phyloP scores from a whole-genome alignment of 2,329 filamentous ascomycete species.

The Diaporthe sp. region DNA sequence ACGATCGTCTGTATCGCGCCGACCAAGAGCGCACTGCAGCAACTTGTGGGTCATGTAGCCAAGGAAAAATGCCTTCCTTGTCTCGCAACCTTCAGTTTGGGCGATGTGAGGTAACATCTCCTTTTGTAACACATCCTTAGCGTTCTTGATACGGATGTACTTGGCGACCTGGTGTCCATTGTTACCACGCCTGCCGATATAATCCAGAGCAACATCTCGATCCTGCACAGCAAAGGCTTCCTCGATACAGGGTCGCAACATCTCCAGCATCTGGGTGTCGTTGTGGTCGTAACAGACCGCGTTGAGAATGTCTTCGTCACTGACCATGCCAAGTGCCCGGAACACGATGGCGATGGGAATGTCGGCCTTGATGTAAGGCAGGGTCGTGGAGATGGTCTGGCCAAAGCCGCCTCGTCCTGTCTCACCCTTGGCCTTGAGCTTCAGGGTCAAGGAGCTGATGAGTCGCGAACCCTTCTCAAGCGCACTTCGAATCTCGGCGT shows the following conservation, averaged over 20 bases:
- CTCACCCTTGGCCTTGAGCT: slow-evolving; percentile 89
- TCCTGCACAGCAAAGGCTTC: slow-evolving; percentile 98
- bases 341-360: slow-evolving; percentile 97
- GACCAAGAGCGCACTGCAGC: slow-evolving; percentile 91
- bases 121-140: slow-evolving; percentile 95
- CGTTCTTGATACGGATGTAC: slow-evolving; percentile 91
- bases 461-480: slow-evolving; percentile 96
- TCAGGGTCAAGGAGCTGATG: slow-evolving; percentile 92
- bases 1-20: slow-evolving; percentile 94
- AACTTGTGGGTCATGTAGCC: slow-evolving; percentile 99
- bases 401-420: slow-evolving; percentile 83
- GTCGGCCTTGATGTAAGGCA: slow-evolving; percentile 95
- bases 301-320: slow-evolving; percentile 97
- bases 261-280: slow-evolving; percentile 97
- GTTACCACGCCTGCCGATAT: slow-evolving; percentile 91
- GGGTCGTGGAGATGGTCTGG: slow-evolving; percentile 87
- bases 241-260: slow-evolving; percentile 96
- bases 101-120: slow-evolving; percentile 97
- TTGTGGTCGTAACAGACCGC: slow-evolving; percentile 97
- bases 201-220: slow-evolving; percentile 92
- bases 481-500: slow-evolving; percentile 95
- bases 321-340: slow-evolving; percentile 93
- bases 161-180: slow-evolving; percentile 77
- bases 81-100: slow-evolving; percentile 93
- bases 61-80: slow-evolving; percentile 95